phyloP scores from a whole-genome alignment of 2,329 filamentous ascomycete genomes.

The Aspergillus vadensis region DNA sequence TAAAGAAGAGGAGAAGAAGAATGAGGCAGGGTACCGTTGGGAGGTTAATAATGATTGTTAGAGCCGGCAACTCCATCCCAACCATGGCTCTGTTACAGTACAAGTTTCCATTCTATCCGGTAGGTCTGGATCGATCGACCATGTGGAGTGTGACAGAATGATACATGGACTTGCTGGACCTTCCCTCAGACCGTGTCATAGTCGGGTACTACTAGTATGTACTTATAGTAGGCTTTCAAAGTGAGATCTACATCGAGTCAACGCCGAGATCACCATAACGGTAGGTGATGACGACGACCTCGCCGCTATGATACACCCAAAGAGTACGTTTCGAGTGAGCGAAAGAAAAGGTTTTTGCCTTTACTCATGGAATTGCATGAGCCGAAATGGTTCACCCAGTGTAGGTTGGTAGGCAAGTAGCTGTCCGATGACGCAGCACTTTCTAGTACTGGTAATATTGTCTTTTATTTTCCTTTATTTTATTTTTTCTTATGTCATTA shows the following conservation, averaged over 20 bases:
- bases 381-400: not conserved
- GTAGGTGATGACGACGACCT: not conserved
- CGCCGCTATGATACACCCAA: not conserved
- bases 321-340: not conserved
- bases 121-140: slow-evolving; percentile 6
- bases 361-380: not conserved
- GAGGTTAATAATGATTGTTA: slow-evolving; percentile 7
- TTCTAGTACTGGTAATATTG: not conserved
- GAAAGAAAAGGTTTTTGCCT: not conserved
- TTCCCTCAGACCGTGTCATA: not conserved
- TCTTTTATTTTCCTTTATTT: no score
- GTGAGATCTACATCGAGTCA: not conserved
- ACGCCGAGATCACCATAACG: not conserved
- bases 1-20: not conserved
- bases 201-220: not conserved
- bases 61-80: slow-evolving; percentile 11
- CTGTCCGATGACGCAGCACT: not conserved
- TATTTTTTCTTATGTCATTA: no score
- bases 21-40: not conserved
- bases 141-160: slow-evolving; percentile 25
- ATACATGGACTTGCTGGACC: slow-evolving; percentile 11
- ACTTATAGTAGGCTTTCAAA: not conserved
- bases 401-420: not conserved
- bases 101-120: slow-evolving; percentile 15
- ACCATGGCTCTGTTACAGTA: slow-evolving; percentile 33